Evolutionary conservation across 1,284 basidiomycete genomes (phyloP), one percentile per base, ranked within the genome.

Genomic region (Irpex lacteus): DNA sequence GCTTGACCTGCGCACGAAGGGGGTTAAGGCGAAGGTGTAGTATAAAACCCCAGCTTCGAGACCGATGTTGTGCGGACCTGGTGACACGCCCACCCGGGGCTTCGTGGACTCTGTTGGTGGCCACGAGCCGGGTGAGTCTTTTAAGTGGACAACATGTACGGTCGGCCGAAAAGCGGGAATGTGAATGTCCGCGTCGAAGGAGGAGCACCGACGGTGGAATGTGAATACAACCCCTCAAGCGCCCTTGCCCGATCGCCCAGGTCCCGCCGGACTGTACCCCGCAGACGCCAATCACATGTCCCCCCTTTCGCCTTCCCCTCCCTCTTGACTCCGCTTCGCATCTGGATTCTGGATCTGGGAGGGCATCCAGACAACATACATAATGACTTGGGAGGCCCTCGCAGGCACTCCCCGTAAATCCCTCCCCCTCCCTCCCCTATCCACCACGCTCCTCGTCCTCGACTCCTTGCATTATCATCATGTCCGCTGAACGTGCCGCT

Each of bases 401-500:
- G 26, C 56, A 26, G 59, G 38, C 60, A n/a, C 38, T 60, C 53
- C 26, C 26, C 49, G 34, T 62, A 60, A 44, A 47, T 38, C 63
- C 54, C 38, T 55, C 38, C 61, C 40, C 61, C 53, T 19, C 56
- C 54, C 52, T 59, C 57, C 19, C 34, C 47, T 44, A 52, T 52
- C 53, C 57, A 62, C 40, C n/a, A 11, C n/a, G 26, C 38, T 19
- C 61, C 53, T 34, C 54, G 21, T 32, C 56, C 15, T 59, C 57
- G 59, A 19, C 60, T 36, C 56, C 57, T 21, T n/a, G 44, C 55
- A 11, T 49, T 32, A 4, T 57, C 63, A 78, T 57, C 68, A 89
- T 90, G 88, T 77, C 85, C n/a, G 69, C 60, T 70, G 89, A 90
- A 80, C 82, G 83, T 72, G 78, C 82, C 63, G 80, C 77, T 63